Evolutionary conservation across 495 filamentous ascomycete species (phyloP).

Genomic region (Penicillium lividum): DNA sequence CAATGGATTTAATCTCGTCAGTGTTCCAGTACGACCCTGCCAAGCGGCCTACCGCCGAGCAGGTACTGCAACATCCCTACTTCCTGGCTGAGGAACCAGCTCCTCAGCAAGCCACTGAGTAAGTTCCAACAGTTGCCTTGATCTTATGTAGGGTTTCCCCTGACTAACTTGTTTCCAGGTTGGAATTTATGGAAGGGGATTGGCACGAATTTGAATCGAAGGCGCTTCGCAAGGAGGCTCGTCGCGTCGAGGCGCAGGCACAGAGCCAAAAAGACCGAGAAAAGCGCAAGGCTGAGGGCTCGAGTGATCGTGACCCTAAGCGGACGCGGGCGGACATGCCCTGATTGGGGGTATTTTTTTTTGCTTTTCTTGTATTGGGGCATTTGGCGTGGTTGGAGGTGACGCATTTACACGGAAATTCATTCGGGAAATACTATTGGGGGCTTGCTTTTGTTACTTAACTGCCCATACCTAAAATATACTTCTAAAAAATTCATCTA

Average conservation of each 20-base stretch:
- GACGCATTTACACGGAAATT: conserved; percentile 22
- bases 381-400: conserved; percentile 9
- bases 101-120: conserved; percentile 80
- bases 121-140: conserved; percentile 39
- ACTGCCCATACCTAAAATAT: conserved; percentile 13
- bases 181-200: conserved; percentile 84
- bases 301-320: conserved; percentile 44
- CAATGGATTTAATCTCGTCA: conserved; percentile 75
- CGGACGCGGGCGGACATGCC: conserved; percentile 20
- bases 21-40: conserved; percentile 89
- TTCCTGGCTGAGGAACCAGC: conserved; percentile 81
- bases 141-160: conserved; percentile 14
- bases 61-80: conserved; percentile 87
- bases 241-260: conserved; percentile 56
- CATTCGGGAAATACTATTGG: conserved; percentile 8
- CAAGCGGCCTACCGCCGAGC: conserved; percentile 78
- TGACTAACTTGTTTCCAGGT: conserved; percentile 45
- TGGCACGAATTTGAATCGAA: conserved; percentile 99
- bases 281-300: conserved; percentile 45
- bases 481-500: neutral
- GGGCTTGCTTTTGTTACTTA: conserved; percentile 26
- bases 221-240: conserved; percentile 81
- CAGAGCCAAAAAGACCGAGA: conserved; percentile 56
- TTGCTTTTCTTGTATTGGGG: conserved; percentile 4
- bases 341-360: conserved; percentile 10